These are phyloP conservation scores for Aphanocladium album DNA, from an alignment of 2,329 filamentous ascomycete genomes.

Conservation along the genomic window DNA sequence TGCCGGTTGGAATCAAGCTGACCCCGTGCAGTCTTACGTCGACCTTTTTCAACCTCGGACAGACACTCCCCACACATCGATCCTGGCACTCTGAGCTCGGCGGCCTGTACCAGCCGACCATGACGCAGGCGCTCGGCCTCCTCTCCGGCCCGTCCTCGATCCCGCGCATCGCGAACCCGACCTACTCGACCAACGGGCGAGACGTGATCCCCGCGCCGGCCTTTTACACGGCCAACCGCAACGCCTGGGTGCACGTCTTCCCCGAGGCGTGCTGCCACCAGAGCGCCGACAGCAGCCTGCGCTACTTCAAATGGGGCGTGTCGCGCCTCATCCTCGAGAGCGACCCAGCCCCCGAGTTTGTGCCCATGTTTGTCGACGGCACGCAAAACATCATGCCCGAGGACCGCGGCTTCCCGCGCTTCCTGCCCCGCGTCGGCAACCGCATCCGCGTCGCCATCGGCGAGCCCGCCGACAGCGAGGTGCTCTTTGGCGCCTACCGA, in stretches of 20 bases:
- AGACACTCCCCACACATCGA: slow-evolving; percentile 87
- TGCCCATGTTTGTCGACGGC: slow-evolving; percentile 93
- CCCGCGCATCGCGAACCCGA: slow-evolving; percentile 43
- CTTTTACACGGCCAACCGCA: slow-evolving; percentile 61
- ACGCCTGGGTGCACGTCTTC: slow-evolving; percentile 91
- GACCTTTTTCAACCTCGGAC: slow-evolving; percentile 82
- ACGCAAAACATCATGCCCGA: slow-evolving; percentile 87
- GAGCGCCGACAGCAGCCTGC: slow-evolving; percentile 68
- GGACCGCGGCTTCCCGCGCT: slow-evolving; percentile 70
- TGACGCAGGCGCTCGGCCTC: slow-evolving; percentile 78
- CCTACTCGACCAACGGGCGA: slow-evolving; percentile 60
- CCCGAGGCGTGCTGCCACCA: slow-evolving; percentile 95
- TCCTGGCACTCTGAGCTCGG: slow-evolving; percentile 71
- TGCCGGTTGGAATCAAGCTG: not conserved
- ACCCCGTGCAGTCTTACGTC: slow-evolving; percentile 53
- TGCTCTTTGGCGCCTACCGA: slow-evolving; percentile 72
- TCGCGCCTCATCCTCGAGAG: slow-evolving; percentile 86
- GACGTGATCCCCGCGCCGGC: slow-evolving; percentile 69
- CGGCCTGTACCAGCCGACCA: slow-evolving; percentile 83
- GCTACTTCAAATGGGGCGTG: slow-evolving; percentile 98
- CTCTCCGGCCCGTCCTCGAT: slow-evolving; percentile 55
- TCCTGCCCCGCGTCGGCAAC: slow-evolving; percentile 69
- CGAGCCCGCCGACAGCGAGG: slow-evolving; percentile 67
- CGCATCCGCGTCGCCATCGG: slow-evolving; percentile 73
- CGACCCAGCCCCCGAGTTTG: slow-evolving; percentile 78